Conservation (phyloP, 1,139 yeast species). For the Yamadazyma epiphylla region DNA sequence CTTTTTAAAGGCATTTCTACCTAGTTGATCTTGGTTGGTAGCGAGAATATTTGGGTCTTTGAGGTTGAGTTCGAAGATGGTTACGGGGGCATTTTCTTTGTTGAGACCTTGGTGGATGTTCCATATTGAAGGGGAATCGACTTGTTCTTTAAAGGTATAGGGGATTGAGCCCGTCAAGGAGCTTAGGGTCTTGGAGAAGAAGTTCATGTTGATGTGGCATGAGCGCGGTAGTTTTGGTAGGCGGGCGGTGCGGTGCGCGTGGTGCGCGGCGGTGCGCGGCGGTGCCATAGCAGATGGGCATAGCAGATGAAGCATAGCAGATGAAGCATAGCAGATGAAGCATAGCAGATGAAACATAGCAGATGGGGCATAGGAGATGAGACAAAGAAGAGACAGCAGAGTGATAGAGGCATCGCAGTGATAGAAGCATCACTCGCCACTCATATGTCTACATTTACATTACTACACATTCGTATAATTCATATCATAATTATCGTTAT, state of each 20-base stretch:
- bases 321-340: too few species aligned
- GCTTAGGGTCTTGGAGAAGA: slow-evolving; percentile 53
- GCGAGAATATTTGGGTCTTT: slow-evolving; percentile 34
- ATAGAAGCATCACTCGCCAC: too few species aligned
- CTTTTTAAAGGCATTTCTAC: slow-evolving; percentile 62
- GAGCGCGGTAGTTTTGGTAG: too few species aligned
- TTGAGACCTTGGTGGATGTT: slow-evolving; percentile 44
- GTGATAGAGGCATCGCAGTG: too few species aligned
- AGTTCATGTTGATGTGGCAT: too few species aligned
- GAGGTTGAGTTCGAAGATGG: slow-evolving; percentile 63
- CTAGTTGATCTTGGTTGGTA: slow-evolving; percentile 37
- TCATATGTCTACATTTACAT: too few species aligned
- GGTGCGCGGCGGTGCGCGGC: too few species aligned
- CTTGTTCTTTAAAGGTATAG: slow-evolving; percentile 47
- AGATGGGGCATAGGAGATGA: not conserved
- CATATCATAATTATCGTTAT: not conserved
- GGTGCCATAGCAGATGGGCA: too few species aligned
- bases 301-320: too few species aligned
- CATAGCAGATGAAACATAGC: too few species aligned
- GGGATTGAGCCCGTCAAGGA: slow-evolving; percentile 59
- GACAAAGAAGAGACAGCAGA: not conserved
- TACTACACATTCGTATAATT: not conserved
- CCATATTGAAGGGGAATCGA: slow-evolving; percentile 40
- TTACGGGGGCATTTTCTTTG: slow-evolving; percentile 36
- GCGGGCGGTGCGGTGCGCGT: too few species aligned